Evolutionary conservation across 2,329 filamentous ascomycete species (phyloP), one percentile per base, ranked within the genome.

Genomic region (Microcyclosporella mali): DNA sequence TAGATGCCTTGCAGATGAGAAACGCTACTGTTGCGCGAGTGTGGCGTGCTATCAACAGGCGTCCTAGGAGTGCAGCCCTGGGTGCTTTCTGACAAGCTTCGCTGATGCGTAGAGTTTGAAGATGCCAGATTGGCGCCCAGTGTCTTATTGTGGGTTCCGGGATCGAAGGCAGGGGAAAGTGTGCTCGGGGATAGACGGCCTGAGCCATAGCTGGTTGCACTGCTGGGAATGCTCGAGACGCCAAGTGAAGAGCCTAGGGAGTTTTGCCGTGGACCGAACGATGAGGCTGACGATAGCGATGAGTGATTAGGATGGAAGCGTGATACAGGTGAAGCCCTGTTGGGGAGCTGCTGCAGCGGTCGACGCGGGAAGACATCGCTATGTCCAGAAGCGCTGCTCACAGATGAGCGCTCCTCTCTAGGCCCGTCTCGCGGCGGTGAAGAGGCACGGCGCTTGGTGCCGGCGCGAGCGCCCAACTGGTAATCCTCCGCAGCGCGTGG

Each of bases 271-370:
- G 76, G 72, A 36, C 75, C 75, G 19, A 73, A 67, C 4, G 79
- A 84, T n/a, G 79, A 79, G 7, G 72, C 71, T n/a, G 81, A 82
- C 4, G 81, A 84, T 17, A 82, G 61, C 16, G 80, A 83, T 35
- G 78, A 76, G 54, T 79, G 74, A 45, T 71, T 74, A 18, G 72
- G 69, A 45, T 75, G 72, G 58, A 77, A 78, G 33, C 72, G 70
- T 19, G 71, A 71, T 35, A 70, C 68, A 19, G 76, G 72, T 33
- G 71, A 72, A 46, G 71, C 74, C 47, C 73, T 71, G 32, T 73
- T 72, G 44, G 75, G 77, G 21, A 75, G 72, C 49, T 77, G 77
- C 48, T 79, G 74, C 37, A 70, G 64, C 10, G 74, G 73, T 43
- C 74, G 70, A 42, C 76, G 68, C 50, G 77, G 74, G 42, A 72